phyloP scores from a whole-genome alignment of 352 stramenopile genomes.

The Phytophthora pluvialis region DNA sequence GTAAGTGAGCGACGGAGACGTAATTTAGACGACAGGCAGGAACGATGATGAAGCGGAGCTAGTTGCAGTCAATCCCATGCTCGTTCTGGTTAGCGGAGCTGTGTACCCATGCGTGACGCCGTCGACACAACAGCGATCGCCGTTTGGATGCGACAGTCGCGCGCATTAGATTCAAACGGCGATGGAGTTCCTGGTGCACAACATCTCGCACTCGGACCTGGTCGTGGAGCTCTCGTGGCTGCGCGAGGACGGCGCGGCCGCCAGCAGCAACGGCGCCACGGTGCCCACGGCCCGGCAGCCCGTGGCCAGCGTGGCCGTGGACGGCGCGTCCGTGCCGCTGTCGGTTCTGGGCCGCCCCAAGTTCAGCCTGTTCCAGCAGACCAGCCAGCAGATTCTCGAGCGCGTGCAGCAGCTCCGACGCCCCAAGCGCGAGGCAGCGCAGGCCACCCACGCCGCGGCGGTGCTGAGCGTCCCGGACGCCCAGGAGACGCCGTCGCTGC shows the following conservation, averaged over 20 bases:
- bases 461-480: constrained; percentile 24
- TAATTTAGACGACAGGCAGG: constrained; percentile 38
- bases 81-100: not conserved
- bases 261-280: constrained; percentile 21
- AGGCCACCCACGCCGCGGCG: constrained; percentile 21
- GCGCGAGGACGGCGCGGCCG: constrained; percentile 37
- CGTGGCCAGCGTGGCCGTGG: constrained; percentile 20
- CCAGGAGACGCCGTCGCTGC: constrained; percentile 49
- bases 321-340: constrained; percentile 42
- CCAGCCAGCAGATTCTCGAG: constrained; percentile 74
- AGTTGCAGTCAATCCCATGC: constrained; percentile 19
- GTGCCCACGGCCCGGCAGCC: constrained; percentile 9
- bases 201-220: constrained; percentile 97
- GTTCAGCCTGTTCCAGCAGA: constrained; percentile 90
- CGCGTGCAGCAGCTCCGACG: constrained; percentile 57
- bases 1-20: constrained; percentile 16
- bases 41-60: constrained; percentile 1
- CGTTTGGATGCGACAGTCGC: constrained; percentile 12
- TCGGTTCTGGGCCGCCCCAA: constrained; percentile 82
- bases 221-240: constrained; percentile 91
- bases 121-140: constrained; percentile 9
- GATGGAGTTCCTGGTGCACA: constrained; percentile 97
- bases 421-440: constrained; percentile 11
- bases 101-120: constrained; percentile 19
- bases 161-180: constrained; percentile 2